Percentiles rank a stretch among this genome's conserved stretches.
These are phyloP conservation scores for Fagus crenata DNA, from an alignment of 306 rosid species.

Conservation along the genomic window DNA sequence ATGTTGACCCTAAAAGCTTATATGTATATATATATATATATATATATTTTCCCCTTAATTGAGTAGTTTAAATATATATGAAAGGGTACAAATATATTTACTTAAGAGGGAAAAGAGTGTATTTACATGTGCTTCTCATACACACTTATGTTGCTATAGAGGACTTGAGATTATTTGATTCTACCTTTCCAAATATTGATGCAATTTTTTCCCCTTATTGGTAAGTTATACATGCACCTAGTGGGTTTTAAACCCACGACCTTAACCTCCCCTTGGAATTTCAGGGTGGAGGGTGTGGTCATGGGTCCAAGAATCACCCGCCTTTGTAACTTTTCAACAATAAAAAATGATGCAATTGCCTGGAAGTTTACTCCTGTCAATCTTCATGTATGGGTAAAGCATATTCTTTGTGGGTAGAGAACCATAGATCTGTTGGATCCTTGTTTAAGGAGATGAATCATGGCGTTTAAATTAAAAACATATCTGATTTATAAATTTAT, in stretches of 20 bases:
- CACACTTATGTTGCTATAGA: neutral
- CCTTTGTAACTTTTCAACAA: too few species aligned
- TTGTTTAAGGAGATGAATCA: too few species aligned
- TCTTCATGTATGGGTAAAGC: neutral
- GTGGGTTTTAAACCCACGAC: too few species aligned
- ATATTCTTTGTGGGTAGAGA: neutral
- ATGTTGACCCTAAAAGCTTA: neutral
- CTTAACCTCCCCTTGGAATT: too few species aligned
- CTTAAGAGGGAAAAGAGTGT: neutral
- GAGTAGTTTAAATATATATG: too few species aligned
- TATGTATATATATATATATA: neutral
- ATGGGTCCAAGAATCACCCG: too few species aligned
- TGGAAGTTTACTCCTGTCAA: too few species aligned
- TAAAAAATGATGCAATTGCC: too few species aligned
- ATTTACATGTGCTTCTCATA: neutral
- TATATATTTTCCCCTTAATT: neutral
- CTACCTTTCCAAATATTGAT: neutral
- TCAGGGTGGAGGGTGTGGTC: too few species aligned
- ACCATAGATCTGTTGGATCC: neutral
- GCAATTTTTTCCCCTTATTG: neutral
- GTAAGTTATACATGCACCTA: too few species aligned
- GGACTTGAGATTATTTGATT: neutral
- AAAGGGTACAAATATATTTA: too few species aligned
- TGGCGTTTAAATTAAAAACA: neutral
- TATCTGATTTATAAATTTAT: neutral